phyloP scores from a whole-genome alignment of 2,329 filamentous ascomycete species.

The Elsinoe australis region DNA sequence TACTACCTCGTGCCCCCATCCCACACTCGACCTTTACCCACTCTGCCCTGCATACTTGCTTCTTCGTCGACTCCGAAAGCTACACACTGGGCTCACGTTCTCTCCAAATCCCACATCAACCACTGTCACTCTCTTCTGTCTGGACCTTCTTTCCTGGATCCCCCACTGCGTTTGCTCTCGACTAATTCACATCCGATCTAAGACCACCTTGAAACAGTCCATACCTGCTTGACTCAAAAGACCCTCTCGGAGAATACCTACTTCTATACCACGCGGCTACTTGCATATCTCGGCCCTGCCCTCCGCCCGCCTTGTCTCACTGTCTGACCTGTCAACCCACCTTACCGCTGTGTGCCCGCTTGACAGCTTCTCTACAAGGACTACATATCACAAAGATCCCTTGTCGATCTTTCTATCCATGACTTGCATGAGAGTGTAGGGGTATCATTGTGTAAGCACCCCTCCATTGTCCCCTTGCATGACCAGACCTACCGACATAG shows the following conservation, averaged over 20 bases:
- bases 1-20: not conserved
- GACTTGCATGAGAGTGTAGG: conserved; percentile 13
- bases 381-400: conserved; percentile 6
- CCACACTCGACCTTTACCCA: not conserved
- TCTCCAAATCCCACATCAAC: not conserved
- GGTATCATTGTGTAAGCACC: not conserved
- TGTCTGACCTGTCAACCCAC: conserved; percentile 17
- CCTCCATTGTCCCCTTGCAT: not conserved
- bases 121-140: conserved; percentile 13
- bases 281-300: conserved; percentile 3
- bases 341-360: not conserved
- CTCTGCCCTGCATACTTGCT: conserved; percentile 12
- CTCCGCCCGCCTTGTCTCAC: conserved; percentile 16
- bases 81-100: conserved; percentile 16
- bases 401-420: not conserved
- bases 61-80: conserved; percentile 18
- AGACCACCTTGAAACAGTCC: conserved; percentile 15
- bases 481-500: too few relatives aligned
- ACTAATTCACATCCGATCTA: conserved; percentile 7
- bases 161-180: not conserved
- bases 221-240: conserved; percentile 16
- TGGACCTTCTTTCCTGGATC: not conserved
- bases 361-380: conserved; percentile 1
- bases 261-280: conserved; percentile 15
- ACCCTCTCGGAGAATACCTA: not conserved